These are phyloP conservation scores for Plasmodium sp. DNA, from an alignment of 169 alveolate genomes.

Conservation along the genomic window DNA sequence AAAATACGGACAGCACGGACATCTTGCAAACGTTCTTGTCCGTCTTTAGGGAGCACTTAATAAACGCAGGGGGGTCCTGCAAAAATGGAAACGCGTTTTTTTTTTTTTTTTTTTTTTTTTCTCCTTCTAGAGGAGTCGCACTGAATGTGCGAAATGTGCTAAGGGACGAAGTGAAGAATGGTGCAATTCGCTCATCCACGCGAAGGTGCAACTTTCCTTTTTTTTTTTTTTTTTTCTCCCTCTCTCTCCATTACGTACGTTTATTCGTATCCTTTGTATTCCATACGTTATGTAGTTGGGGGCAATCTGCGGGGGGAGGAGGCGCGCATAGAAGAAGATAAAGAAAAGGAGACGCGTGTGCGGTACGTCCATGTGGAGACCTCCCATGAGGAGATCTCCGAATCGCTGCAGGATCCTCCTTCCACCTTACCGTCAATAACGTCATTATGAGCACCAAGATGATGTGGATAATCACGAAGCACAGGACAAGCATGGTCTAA, in stretches of 20 bases:
- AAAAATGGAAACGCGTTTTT: background rate
- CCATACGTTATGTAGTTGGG: constrained; percentile 61
- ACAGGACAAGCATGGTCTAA: constrained; percentile 75
- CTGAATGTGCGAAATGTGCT: background rate
- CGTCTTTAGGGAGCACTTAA: constrained; percentile 58
- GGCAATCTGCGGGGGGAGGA: constrained; percentile 21
- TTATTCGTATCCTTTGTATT: constrained; percentile 38
- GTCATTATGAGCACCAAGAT: constrained; percentile 81
- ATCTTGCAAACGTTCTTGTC: constrained; percentile 57
- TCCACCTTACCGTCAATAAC: constrained; percentile 78
- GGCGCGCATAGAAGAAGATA: background rate
- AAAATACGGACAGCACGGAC: constrained; percentile 52
- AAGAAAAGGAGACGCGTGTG: background rate
- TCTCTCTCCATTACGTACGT: constrained; percentile 9
- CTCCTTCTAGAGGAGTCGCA: background rate
- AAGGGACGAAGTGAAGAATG: background rate
- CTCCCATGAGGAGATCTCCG: background rate
- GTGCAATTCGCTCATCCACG: background rate
- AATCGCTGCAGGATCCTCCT: background rate
- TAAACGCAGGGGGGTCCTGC: constrained; percentile 31
- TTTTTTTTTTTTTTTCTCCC: background rate
- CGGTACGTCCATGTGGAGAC: background rate
- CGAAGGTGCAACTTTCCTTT: background rate
- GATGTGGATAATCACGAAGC: constrained; percentile 77
- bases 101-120: background rate